Evolutionary conservation across 2,329 filamentous ascomycete species (phyloP).

Genomic region (Teratosphaeriaceae sp.): DNA sequence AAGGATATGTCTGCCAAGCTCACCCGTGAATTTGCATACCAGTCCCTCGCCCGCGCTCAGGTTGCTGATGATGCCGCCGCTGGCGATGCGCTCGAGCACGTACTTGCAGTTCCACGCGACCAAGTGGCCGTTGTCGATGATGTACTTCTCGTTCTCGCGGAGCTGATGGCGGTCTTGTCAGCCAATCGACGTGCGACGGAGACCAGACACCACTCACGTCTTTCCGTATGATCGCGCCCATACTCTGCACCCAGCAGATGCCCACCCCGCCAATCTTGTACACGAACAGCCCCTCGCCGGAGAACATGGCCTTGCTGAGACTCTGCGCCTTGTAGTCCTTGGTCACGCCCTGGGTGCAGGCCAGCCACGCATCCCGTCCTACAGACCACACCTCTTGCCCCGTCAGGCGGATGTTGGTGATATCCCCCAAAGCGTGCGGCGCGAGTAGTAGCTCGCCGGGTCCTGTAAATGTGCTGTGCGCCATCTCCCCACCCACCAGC

Average conservation of each 20-base stretch:
- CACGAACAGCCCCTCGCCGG: conserved; percentile 84
- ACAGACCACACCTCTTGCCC: conserved; percentile 75
- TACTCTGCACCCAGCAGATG: conserved; percentile 82
- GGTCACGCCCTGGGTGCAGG: conserved; percentile 76
- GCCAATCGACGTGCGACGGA: not conserved
- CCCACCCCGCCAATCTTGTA: conserved; percentile 79
- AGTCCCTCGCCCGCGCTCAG: conserved; percentile 77
- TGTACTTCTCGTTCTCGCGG: conserved; percentile 62
- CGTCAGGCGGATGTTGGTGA: conserved; percentile 68
- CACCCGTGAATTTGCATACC: conserved; percentile 83
- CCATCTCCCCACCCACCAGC: conserved; percentile 73
- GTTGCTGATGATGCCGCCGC: conserved; percentile 87
- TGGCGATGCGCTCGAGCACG: conserved; percentile 79
- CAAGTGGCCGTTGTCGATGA: conserved; percentile 62
- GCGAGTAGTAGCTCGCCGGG: conserved; percentile 86
- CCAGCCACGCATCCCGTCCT: conserved; percentile 80
- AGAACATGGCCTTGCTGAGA: conserved; percentile 86
- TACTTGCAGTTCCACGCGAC: conserved; percentile 98
- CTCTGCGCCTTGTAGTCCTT: conserved; percentile 80
- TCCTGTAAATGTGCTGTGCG: conserved; percentile 73
- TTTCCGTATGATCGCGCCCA: conserved; percentile 92
- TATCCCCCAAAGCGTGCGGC: conserved; percentile 73
- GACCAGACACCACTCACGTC: conserved; percentile 55
- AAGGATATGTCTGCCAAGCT: not conserved
- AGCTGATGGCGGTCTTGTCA: conserved; percentile 32